Evolutionary conservation across 2,329 filamentous ascomycete genomes (phyloP), one percentile per base, ranked within the genome.

Genomic region (Aspergillus pseudoglaucus): DNA sequence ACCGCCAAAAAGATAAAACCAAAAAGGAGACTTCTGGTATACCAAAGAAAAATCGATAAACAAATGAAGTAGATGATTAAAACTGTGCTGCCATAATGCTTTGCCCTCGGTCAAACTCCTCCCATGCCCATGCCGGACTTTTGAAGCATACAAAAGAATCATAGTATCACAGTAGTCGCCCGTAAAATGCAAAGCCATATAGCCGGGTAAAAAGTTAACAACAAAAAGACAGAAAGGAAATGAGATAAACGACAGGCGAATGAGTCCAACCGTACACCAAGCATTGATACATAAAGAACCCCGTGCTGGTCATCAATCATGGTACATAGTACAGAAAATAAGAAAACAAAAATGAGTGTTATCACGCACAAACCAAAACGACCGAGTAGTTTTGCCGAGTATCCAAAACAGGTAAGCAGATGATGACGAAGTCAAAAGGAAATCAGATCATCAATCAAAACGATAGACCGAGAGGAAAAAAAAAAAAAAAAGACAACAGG

Each of bases 91-190:
- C 46, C 52, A 50, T 49, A 18, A 54, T 50, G 48, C 49, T 52
- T 50, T 47, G 47, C 41, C 45, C 53, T 54, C 52, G 46, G 44
- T 51, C 46, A 50, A 54, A 56, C 53, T 58, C 55, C 56, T 52
- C 35, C 53, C 51, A 55, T 54, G 48, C 52, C 51, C 45, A 45
- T 37, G 33, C 33, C 33, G n/a, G 14, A 37, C 17, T 20, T 18
- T 12, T 18, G 17, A 39, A 51, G 44, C 49, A 46, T 53, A 47
- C 49, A 53, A 47, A 51, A 54, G 53, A 53, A 47, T 53, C 47
- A 40, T 52, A 47, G 45, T 38, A 47, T 25, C 17, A 46, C 18
- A 41, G 55, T 53, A 47, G 30, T 44, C 44, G 49, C 53, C 49
- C 47, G n/a, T 15, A 20, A 44, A 32, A 45, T 45, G 43, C 43